Evolutionary conservation across 306 rosid genomes (phyloP).

Genomic region (Medicago arabica): DNA sequence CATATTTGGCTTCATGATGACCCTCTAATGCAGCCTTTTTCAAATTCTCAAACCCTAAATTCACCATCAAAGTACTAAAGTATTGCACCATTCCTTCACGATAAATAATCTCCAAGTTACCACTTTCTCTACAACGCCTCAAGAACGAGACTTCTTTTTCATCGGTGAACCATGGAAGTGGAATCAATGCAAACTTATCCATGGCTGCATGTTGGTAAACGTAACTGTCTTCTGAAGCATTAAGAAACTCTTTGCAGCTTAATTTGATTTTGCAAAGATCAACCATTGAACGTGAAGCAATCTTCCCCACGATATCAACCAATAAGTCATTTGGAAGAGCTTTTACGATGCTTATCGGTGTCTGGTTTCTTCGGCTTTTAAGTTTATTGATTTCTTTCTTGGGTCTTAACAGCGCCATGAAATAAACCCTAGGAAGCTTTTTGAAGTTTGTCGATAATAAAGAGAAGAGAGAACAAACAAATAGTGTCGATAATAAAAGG

Average conservation of each 20-base stretch:
- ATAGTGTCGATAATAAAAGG: too few relatives aligned
- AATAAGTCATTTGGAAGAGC: slow-evolving; percentile 48
- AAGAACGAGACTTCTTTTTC: slow-evolving; percentile 19
- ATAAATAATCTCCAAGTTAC: slow-evolving; percentile 45
- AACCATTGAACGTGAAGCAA: slow-evolving; percentile 41
- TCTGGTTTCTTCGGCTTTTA: background rate
- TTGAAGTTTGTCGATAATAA: too few relatives aligned
- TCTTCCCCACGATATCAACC: slow-evolving; percentile 39
- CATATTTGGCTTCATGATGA: slow-evolving; percentile 51
- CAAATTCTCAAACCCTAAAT: slow-evolving; percentile 34
- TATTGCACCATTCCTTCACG: slow-evolving; percentile 52
- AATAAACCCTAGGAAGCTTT: too few relatives aligned
- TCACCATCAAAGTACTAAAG: background rate
- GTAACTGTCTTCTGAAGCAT: slow-evolving; percentile 30
- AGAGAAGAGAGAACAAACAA: too few relatives aligned
- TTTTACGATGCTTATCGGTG: background rate
- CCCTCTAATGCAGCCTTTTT: slow-evolving; percentile 43
- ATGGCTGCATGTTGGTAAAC: slow-evolving; percentile 45
- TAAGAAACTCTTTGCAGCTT: slow-evolving; percentile 43
- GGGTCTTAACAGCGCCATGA: slow-evolving; percentile 19
- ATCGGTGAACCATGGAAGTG: slow-evolving; percentile 40
- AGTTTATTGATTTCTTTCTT: background rate
- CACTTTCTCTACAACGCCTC: slow-evolving; percentile 40
- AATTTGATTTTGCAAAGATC: slow-evolving; percentile 42
- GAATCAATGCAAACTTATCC: slow-evolving; percentile 28